Base-by-base conservation (phyloP, 1,139 yeast species). In the Scheffersomyces parashehatae region DNA sequence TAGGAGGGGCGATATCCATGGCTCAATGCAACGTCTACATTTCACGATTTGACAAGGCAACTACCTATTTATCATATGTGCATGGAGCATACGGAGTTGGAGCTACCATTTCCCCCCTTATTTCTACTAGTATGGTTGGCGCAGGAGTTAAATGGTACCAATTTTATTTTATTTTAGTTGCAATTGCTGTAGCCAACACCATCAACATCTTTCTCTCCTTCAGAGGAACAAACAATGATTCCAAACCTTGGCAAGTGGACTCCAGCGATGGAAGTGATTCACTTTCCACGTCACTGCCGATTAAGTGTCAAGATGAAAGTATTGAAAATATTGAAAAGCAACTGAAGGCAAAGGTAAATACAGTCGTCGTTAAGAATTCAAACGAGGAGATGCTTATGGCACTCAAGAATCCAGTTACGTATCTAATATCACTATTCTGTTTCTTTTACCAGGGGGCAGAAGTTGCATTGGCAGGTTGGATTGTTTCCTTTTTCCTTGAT, bases 391-490 rank as follows among this genome's bases (percentile, higher is more conserved):
- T 53, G 50, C 41, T 48, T 5, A 52, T 62, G 15, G 78, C 84
- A 1, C 52, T 79, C 33, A 64, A 61, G 42, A 69, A 67, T 46
- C 58, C 57, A n/a, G 59, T 67, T 37, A 78, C 84, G 1, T 83
- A 87, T 87, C 50, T 77, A 2, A 53, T 77, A 34, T 73, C 85
- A 3, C 53, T 76, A 40, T 75, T 78, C 47, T 73, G 81, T 7
- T 71, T 84, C 39, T 75, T 77, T 51, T 84, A 84, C 52, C 86
- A 82, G 53, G 90, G 89, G 2, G 73, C 80, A 1, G 90, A 84
- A 57, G 88, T 84, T 3, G 67, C 85, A 0, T 59, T 82, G 54
- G 88, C 85, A 12, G 88, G 88, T 28, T 84, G 89, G 89, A 73
- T 81, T 35, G 85, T 82, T 34, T 80, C 88, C 0, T 83, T 73